Conservation (phyloP, 1,139 yeast species). For the Suhomyces ambrosiae region DNA sequence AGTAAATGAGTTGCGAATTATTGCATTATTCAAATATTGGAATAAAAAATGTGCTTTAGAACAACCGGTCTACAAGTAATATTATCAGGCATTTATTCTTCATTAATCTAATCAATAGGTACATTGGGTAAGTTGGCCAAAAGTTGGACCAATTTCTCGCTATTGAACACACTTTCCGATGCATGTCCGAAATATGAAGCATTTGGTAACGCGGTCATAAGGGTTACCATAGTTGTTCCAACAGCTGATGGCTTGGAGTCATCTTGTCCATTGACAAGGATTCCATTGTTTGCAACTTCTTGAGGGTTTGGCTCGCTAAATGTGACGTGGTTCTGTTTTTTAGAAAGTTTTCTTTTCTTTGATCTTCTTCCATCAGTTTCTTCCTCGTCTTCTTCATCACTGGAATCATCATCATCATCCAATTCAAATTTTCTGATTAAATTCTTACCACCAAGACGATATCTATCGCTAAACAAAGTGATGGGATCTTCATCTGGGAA, state of each 20-base stretch:
- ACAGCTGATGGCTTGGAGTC: slow-evolving; percentile 37
- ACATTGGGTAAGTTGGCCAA: slow-evolving; percentile 39
- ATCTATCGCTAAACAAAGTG: slow-evolving; percentile 47
- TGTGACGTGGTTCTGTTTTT: slow-evolving; percentile 11
- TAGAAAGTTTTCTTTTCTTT: slow-evolving; percentile 25
- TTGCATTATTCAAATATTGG: too few species aligned
- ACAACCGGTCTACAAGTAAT: too few species aligned
- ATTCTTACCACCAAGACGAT: slow-evolving; percentile 43
- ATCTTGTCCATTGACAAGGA: slow-evolving; percentile 10
- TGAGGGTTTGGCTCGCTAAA: slow-evolving; percentile 1
- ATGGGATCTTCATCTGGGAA: slow-evolving; percentile 63
- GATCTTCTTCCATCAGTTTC: slow-evolving; percentile 22
- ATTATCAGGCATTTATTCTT: background rate
- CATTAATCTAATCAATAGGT: slow-evolving; percentile 20
- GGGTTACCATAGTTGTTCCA: slow-evolving; percentile 54
- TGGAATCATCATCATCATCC: slow-evolving; percentile 26
- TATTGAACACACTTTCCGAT: slow-evolving; percentile 41
- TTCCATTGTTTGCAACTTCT: slow-evolving; percentile 10
- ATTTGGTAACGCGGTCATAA: slow-evolving; percentile 56
- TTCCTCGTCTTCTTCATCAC: slow-evolving; percentile 17
- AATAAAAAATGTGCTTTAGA: too few species aligned
- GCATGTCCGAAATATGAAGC: slow-evolving; percentile 49
- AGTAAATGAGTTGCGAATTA: too few species aligned
- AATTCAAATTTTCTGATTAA: slow-evolving; percentile 48
- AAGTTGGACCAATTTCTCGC: slow-evolving; percentile 44